A percentile compares a stretch with the other conserved stretches of the same genome.
phyloP scores from a whole-genome alignment of 495 filamentous ascomycete genomes.

The Aspergillus haitiensis region DNA sequence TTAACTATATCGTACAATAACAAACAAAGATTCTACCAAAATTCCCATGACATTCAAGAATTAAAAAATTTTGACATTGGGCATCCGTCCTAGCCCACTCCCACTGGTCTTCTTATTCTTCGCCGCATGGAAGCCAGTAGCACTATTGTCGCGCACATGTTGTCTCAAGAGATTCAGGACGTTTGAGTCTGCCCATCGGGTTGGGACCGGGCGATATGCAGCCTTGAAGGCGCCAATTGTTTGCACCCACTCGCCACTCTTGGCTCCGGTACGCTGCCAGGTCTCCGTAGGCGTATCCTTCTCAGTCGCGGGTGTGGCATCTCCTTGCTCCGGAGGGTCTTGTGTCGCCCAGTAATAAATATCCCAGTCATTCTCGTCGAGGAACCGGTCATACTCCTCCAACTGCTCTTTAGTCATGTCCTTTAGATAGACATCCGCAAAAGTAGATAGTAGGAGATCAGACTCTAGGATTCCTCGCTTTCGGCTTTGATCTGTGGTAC shows the following conservation, averaged over 20 bases:
- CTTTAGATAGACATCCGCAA: slow-evolving; percentile 75
- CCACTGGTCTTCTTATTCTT: slow-evolving; percentile 49
- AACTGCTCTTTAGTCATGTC: slow-evolving; percentile 74
- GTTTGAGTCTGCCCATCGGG: slow-evolving; percentile 78
- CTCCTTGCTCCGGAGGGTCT: slow-evolving; percentile 57
- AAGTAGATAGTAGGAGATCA: slow-evolving; percentile 94
- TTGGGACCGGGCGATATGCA: slow-evolving; percentile 85
- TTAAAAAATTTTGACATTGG: slow-evolving; percentile 53
- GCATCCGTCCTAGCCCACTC: slow-evolving; percentile 52
- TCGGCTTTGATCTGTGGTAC: slow-evolving; percentile 80
- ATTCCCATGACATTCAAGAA: slow-evolving; percentile 13
- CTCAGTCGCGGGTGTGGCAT: slow-evolving; percentile 29
- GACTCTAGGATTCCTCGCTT: slow-evolving; percentile 95
- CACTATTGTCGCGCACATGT: slow-evolving; percentile 70
- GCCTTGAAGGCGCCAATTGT: slow-evolving; percentile 93
- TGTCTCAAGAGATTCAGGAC: slow-evolving; percentile 71
- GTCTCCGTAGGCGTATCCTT: slow-evolving; percentile 52
- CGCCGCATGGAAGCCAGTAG: slow-evolving; percentile 51
- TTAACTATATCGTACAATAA: slow-evolving; percentile 10
- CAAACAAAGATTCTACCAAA: background rate
- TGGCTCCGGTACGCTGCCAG: slow-evolving; percentile 53
- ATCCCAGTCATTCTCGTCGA: slow-evolving; percentile 99
- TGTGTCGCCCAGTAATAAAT: slow-evolving; percentile 99
- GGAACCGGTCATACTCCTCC: slow-evolving; percentile 83
- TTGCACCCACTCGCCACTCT: slow-evolving; percentile 90